phyloP scores from a whole-genome alignment of 129 eudicot species.

The Flaveria robusta region DNA sequence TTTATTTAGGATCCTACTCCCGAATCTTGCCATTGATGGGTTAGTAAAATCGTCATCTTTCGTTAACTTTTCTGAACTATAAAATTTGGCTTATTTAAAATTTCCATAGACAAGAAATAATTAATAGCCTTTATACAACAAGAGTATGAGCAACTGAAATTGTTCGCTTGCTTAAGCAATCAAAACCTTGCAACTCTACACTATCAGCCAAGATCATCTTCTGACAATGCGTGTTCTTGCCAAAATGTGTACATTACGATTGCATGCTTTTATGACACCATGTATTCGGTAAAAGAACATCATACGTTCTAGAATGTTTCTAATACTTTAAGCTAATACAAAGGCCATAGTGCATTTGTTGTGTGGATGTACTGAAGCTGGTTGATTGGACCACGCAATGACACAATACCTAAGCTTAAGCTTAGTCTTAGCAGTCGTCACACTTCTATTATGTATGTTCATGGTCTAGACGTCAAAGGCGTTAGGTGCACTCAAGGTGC shows the following conservation, averaged over 20 bases:
- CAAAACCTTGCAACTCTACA: neutral
- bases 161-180: neutral
- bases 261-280: neutral
- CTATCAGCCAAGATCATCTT: neutral
- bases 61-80: too few species aligned
- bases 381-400: neutral
- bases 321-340: neutral
- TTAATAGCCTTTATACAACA: too few species aligned
- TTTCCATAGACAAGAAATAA: too few species aligned
- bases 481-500: too few species aligned
- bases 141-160: too few species aligned
- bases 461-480: too few species aligned
- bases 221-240: neutral
- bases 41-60: too few species aligned
- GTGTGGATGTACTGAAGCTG: conserved; percentile 58
- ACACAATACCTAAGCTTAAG: too few species aligned
- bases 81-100: neutral
- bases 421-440: too few species aligned
- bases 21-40: neutral
- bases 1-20: neutral
- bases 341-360: conserved; percentile 47
- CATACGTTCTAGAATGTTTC: neutral
- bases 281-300: neutral
- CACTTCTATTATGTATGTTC: too few species aligned
- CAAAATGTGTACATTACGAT: neutral